Base-by-base conservation (phyloP, 148 eudicot species). In the Rhododendron henanense region DNA sequence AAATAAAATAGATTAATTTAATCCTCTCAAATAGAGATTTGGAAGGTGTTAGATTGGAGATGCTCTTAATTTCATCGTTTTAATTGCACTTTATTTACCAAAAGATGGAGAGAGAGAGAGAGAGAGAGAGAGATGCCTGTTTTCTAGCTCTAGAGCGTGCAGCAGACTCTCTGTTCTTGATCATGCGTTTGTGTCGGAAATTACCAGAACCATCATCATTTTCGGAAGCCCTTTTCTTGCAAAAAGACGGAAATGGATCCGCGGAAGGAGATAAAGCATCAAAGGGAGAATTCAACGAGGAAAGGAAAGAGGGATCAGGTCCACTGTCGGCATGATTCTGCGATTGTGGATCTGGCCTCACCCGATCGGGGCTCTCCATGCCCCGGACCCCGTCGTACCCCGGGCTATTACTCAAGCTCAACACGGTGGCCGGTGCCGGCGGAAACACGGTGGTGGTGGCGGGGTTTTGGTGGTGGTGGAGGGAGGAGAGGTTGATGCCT, bases 91-190 rank as follows among this genome's bases (percentile, higher is more conserved):
- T 55, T 15, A 3, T 55, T 55, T 59, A 19, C n/a, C 23, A 2
- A 16, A 0, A 16, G 23, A 47, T 8, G 11, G 65, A 78, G 28
- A 48, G 51, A 78, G 53, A 67, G 51, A 53, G 79, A 61, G 15
- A 33, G 6, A 19, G 51, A 63, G 79, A 25, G 75, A 33, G 63
- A n/a, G n/a, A 78, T 50, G 39, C 39, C 96, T 92, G 94, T 85
- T 91, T 86, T 63, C 98, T 89, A 81, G 96, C 93, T 65, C 98
- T 88, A 21, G 98, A 95, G 25, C 96, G 88, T 75, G 93, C 94
- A 63, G 98, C 98, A 0, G 98, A 95, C 87, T 95, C 96, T 65
- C 96, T 76, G 82, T 95, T 95, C 90, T 95, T 94, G 86, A 95
- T 93, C 94, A 91, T 89, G 51, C 98, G 93, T 82, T 92, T 94